Evolutionary conservation across 2,329 filamentous ascomycete species (phyloP).

Genomic region (Colletotrichum spinosum): DNA sequence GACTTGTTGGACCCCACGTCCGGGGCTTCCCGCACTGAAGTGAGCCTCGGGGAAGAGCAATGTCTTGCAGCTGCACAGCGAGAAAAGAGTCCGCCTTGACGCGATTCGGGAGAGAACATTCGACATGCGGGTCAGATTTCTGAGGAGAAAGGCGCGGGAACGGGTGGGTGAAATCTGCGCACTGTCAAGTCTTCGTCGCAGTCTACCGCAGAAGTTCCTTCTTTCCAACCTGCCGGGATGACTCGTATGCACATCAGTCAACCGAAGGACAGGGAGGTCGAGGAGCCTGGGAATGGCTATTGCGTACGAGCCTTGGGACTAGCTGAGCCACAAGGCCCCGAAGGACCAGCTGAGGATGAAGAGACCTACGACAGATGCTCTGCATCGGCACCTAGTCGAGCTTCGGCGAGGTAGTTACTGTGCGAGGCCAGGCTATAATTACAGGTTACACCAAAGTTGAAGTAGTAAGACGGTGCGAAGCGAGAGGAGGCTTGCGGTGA

Average conservation of each 20-base stretch:
- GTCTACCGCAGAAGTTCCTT: not conserved
- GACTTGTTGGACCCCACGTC: not conserved
- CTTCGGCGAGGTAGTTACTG: too few relatives aligned
- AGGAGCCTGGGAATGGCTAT: too few relatives aligned
- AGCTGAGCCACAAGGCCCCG: not conserved
- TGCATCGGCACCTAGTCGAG: too few relatives aligned
- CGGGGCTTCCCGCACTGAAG: slow-evolving; percentile 9
- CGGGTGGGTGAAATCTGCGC: not conserved
- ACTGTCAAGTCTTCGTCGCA: too few relatives aligned
- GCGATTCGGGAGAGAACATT: slow-evolving; percentile 19
- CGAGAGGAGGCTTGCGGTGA: slow-evolving; percentile 23
- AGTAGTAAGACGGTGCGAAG: slow-evolving; percentile 33
- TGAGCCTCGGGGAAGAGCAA: slow-evolving; percentile 5
- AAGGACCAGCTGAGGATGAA: too few relatives aligned
- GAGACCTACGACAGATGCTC: too few relatives aligned
- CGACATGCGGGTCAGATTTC: slow-evolving; percentile 20
- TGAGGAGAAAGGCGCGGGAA: slow-evolving; percentile 11
- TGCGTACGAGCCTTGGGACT: not conserved
- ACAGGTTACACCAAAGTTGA: slow-evolving; percentile 19
- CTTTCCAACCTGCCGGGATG: slow-evolving; percentile 23
- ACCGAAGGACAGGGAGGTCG: slow-evolving; percentile 5
- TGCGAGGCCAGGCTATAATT: not conserved
- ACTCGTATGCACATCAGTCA: slow-evolving; percentile 21
- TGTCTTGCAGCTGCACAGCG: slow-evolving; percentile 32
- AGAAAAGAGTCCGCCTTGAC: not conserved